These are phyloP conservation scores for Pythium aristosporum DNA, from an alignment of 352 stramenopile genomes.

Conservation along the genomic window DNA sequence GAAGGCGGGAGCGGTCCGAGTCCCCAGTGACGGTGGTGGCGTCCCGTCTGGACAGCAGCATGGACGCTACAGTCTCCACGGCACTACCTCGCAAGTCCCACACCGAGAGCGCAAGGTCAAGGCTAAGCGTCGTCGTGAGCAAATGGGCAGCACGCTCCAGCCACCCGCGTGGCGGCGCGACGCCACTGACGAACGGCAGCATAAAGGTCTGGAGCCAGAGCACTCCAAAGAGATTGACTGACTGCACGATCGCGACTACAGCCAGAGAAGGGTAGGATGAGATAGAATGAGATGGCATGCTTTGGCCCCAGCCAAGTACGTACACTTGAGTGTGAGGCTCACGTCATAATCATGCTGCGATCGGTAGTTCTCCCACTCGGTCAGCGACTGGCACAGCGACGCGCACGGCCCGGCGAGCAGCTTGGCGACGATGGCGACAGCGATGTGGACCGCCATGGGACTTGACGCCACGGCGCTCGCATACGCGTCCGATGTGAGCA, in stretches of 20 bases:
- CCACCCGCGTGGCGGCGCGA: slow-evolving; percentile 27
- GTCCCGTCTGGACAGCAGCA: not conserved
- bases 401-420: slow-evolving; percentile 31
- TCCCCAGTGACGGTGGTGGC: not conserved
- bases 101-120: slow-evolving; percentile 32
- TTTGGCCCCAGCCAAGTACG: slow-evolving; percentile 3
- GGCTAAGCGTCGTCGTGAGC: slow-evolving; percentile 42
- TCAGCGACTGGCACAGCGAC: slow-evolving; percentile 34
- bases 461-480: slow-evolving; percentile 17
- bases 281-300: not conserved
- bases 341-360: slow-evolving; percentile 63
- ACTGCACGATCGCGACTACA: slow-evolving; percentile 57
- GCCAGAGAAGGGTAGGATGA: not conserved
- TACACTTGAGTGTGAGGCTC: slow-evolving; percentile 81
- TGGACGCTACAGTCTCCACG: not conserved
- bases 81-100: slow-evolving; percentile 36
- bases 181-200: slow-evolving; percentile 28
- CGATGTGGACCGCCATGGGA: slow-evolving; percentile 32
- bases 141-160: slow-evolving; percentile 47
- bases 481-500: slow-evolving; percentile 42
- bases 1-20: not conserved
- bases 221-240: slow-evolving; percentile 56
- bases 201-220: slow-evolving; percentile 58
- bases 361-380: slow-evolving; percentile 75
- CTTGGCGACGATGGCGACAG: slow-evolving; percentile 43